Percentiles rank a stretch among this genome's conserved stretches.
These are phyloP conservation scores for Brassica carinata DNA, from an alignment of 345 rosid genomes.

Conservation along the genomic window DNA sequence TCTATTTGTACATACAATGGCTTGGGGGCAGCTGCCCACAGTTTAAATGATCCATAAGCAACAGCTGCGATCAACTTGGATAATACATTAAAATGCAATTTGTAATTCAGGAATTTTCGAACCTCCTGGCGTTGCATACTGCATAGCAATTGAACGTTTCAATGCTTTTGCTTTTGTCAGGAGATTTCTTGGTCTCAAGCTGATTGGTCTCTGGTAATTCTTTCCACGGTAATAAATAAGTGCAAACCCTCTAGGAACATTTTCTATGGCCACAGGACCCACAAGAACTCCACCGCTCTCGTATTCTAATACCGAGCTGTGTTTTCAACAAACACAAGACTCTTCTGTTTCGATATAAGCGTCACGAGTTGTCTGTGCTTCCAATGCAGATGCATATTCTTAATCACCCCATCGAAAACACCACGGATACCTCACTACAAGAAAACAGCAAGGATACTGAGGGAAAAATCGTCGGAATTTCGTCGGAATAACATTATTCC, in stretches of 20 bases:
- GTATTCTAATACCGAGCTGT: conserved; percentile 78
- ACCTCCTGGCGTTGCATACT: conserved; percentile 88
- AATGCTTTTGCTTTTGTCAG: conserved; percentile 93
- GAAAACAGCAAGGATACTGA: no score
- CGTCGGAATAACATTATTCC: no score
- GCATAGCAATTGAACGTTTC: conserved; percentile 82
- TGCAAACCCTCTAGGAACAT: conserved; percentile 62
- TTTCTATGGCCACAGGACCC: conserved; percentile 54
- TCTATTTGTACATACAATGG: no score
- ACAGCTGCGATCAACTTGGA: background rate
- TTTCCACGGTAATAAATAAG: conserved; percentile 92
- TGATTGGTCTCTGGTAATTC: conserved; percentile 75
- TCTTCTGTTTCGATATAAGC: conserved; percentile 89
- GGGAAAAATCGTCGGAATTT: no score
- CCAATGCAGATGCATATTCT: conserved; percentile 89
- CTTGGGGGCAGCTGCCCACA: no score
- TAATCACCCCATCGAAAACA: no score
- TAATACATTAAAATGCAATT: conserved; percentile 9
- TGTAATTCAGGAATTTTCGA: background rate
- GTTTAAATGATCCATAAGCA: conserved; percentile 4
- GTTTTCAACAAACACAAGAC: conserved; percentile 86
- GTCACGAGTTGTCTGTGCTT: conserved; percentile 95
- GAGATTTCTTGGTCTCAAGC: conserved; percentile 76
- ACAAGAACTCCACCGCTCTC: conserved; percentile 98
- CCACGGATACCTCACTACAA: no score